Evolutionary conservation across 2,329 filamentous ascomycete genomes (phyloP).

Genomic region (Monilinia vaccinii-corymbosi): DNA sequence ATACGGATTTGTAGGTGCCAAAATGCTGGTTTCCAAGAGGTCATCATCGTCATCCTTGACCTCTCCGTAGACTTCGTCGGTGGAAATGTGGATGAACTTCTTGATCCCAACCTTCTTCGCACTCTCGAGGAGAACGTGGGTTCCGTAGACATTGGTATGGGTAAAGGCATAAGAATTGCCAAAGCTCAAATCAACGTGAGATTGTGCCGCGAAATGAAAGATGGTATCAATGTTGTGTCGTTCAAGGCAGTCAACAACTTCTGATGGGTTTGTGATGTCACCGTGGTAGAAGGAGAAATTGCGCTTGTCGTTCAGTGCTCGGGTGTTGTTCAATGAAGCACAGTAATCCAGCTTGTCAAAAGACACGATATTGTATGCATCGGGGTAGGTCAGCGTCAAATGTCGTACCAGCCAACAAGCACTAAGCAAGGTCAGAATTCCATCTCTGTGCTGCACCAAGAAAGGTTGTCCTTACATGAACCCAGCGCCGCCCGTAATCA

Average conservation of each 20-base stretch:
- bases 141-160: conserved; percentile 73
- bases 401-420: conserved; percentile 79
- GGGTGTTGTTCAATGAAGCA: conserved; percentile 70
- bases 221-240: conserved; percentile 68
- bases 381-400: conserved; percentile 62
- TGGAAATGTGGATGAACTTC: conserved; percentile 74
- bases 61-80: conserved; percentile 80
- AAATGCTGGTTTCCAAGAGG: conserved; percentile 61
- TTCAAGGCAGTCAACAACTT: conserved; percentile 63
- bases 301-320: conserved; percentile 52
- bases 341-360: conserved; percentile 84
- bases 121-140: conserved; percentile 72
- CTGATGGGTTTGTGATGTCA: conserved; percentile 62
- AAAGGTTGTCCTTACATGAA: conserved; percentile 58
- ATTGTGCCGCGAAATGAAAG: conserved; percentile 79
- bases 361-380: conserved; percentile 69
- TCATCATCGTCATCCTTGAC: conserved; percentile 64
- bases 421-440: conserved; percentile 35
- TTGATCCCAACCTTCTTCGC: conserved; percentile 62
- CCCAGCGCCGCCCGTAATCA: conserved; percentile 75
- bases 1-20: conserved; percentile 75
- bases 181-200: conserved; percentile 75
- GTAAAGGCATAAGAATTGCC: conserved; percentile 77
- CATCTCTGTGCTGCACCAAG: conserved; percentile 4
- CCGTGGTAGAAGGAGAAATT: conserved; percentile 78